Percentiles rank a stretch among this genome's conserved stretches.
These are phyloP conservation scores for Sordariomycetes sp. DNA, from an alignment of 2,329 filamentous ascomycete genomes.

Conservation along the genomic window DNA sequence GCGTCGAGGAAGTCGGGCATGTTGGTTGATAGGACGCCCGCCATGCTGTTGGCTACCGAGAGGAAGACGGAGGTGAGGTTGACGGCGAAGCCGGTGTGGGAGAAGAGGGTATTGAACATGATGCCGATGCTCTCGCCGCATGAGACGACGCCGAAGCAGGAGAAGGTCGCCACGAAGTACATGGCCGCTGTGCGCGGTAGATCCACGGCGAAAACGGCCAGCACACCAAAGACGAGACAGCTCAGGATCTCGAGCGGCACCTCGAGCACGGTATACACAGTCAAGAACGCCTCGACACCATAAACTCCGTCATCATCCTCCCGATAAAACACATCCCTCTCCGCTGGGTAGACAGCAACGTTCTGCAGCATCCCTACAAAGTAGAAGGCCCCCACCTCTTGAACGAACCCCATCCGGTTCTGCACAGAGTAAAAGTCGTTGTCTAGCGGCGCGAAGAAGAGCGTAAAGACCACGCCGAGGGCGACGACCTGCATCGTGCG, in stretches of 20 bases:
- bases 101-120: slow-evolving; percentile 66
- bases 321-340: slow-evolving; percentile 64
- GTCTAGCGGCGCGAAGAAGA: slow-evolving; percentile 61
- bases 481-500: slow-evolving; percentile 55
- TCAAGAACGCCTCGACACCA: slow-evolving; percentile 55
- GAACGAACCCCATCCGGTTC: slow-evolving; percentile 59
- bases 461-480: slow-evolving; percentile 45
- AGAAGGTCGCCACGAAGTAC: slow-evolving; percentile 55
- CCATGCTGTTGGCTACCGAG: slow-evolving; percentile 57
- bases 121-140: slow-evolving; percentile 68
- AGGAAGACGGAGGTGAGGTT: slow-evolving; percentile 59
- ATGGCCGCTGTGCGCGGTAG: slow-evolving; percentile 48
- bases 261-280: slow-evolving; percentile 57
- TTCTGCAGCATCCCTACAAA: slow-evolving; percentile 73
- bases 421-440: slow-evolving; percentile 59
- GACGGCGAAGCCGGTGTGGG: slow-evolving; percentile 62
- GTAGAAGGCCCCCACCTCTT: slow-evolving; percentile 59
- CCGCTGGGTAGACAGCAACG: slow-evolving; percentile 58
- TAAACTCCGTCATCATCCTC: slow-evolving; percentile 66
- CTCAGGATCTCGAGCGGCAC: slow-evolving; percentile 58
- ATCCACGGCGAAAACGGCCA: slow-evolving; percentile 51
- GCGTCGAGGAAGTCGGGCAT: slow-evolving; percentile 53
- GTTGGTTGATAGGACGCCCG: slow-evolving; percentile 56
- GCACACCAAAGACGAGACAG: slow-evolving; percentile 49
- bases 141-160: slow-evolving; percentile 59